Evolutionary conservation across 306 rosid genomes (phyloP), one percentile per base, ranked within the genome.

Genomic region (Coriaria nepalensis): DNA sequence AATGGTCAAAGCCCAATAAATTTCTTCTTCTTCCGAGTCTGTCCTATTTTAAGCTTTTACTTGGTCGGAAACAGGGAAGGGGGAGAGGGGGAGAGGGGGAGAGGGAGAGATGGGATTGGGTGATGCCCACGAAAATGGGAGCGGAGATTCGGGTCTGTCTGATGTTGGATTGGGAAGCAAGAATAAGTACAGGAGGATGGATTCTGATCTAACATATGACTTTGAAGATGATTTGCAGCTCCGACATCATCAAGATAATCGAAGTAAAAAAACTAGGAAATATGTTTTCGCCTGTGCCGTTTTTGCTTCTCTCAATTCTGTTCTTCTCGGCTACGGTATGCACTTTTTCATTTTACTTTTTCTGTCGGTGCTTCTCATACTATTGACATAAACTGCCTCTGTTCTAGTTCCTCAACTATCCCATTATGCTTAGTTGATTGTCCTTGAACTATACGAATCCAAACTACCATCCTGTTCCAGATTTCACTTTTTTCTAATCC

Each of bases 291-390:
- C 93, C 40, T 83, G 95, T 61, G 93, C 95, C 11, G 66, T 84
- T 57, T 88, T 88, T 63, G 97, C 97, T 55, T 88, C 97, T 46
- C 93, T 88, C 64, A 88, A 88, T 73, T 72, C 76, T 67, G 97
- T 84, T 53, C 93, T 88, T 63, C 95, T 88, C 13, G 97, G 97
- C 64, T 88, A 88, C 68, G 97, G 97, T 88, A 75, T 20, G 41
- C 33, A 37, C 52, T 48, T 13, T 44, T 61, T 49, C 39, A 53
- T 53, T 34, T 33, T 9, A 32, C 13, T 33, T 63, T 35, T 6
- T 8, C 36, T 11, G 38, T 15, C 10, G 5, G 6, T 9, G 6
- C 68, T 56, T 37, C 44, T 43, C 40, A 13, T 70, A 40, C 43
- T 62, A 50, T 53, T 42, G 1, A 0, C 5, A 34, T 34, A 12